A percentile compares a stretch with the other conserved stretches of the same genome.
phyloP scores from a whole-genome alignment of 2,329 filamentous ascomycete species.

The Apiospora marii region DNA sequence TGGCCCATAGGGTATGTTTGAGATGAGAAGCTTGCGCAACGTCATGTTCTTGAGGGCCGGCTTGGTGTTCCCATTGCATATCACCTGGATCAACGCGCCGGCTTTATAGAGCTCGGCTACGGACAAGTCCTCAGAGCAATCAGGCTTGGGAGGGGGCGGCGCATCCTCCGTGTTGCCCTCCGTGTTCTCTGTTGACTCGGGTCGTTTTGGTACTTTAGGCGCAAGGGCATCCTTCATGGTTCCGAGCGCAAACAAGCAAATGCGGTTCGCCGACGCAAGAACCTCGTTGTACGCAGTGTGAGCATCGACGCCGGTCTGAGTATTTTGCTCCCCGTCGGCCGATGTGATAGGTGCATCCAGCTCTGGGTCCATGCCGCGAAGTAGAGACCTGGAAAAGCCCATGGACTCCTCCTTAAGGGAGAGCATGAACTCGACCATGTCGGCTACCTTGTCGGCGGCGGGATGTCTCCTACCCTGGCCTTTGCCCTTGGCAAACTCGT shows the following conservation, averaged over 20 bases:
- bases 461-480: neutral
- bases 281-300: neutral
- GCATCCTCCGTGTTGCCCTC: neutral
- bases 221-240: neutral
- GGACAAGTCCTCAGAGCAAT: neutral
- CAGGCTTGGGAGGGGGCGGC: neutral
- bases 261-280: neutral
- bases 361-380: no score
- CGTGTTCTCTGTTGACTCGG: neutral
- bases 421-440: neutral
- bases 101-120: neutral
- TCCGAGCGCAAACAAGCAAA: neutral
- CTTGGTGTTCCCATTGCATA: neutral
- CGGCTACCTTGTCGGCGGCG: no score
- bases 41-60: neutral
- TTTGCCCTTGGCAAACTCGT: neutral
- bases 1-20: constrained; percentile 22
- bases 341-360: neutral
- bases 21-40: constrained; percentile 17
- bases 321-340: neutral
- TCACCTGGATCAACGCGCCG: constrained; percentile 1
- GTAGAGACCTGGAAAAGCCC: neutral
- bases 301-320: neutral
- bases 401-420: neutral
- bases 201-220: neutral